Evolutionary conservation across 371 early-diverging fungal genomes (phyloP).

Genomic region (Rhizomucor miehei): DNA sequence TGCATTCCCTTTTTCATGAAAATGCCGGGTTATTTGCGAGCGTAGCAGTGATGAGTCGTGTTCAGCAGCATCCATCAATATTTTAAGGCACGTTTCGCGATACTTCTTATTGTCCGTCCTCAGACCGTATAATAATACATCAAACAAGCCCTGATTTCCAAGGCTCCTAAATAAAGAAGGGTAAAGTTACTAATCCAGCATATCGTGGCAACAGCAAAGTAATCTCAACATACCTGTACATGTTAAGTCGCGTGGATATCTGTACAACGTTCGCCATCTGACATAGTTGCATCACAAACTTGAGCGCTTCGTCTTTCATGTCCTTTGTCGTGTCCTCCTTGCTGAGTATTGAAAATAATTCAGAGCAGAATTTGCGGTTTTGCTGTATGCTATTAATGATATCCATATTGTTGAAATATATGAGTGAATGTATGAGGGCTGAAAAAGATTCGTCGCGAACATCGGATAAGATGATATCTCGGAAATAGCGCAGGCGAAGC

Average conservation of each 20-base stretch:
- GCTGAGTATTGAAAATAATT: slow-evolving; percentile 66
- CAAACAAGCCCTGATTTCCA: slow-evolving; percentile 73
- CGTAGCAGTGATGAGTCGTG: slow-evolving; percentile 77
- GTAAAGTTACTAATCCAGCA: too few species aligned
- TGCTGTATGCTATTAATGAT: slow-evolving; percentile 72
- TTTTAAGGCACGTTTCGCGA: slow-evolving; percentile 63
- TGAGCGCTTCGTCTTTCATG: slow-evolving; percentile 62
- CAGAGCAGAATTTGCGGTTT: slow-evolving; percentile 59
- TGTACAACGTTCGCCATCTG: slow-evolving; percentile 70
- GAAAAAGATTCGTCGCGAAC: slow-evolving; percentile 71
- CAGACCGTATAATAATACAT: slow-evolving; percentile 66
- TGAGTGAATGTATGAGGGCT: slow-evolving; percentile 65
- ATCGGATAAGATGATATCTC: slow-evolving; percentile 74
- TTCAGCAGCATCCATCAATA: slow-evolving; percentile 74
- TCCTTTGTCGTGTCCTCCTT: slow-evolving; percentile 32
- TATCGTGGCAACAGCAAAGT: too few species aligned
- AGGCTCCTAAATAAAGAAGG: slow-evolving; percentile 45
- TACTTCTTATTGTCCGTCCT: slow-evolving; percentile 45
- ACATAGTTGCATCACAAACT: slow-evolving; percentile 77
- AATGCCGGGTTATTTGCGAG: slow-evolving; percentile 64
- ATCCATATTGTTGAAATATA: slow-evolving; percentile 79
- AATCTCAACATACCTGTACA: slow-evolving; percentile 54
- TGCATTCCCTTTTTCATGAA: slow-evolving; percentile 24
- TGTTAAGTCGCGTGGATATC: slow-evolving; percentile 45
- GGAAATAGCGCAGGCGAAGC: slow-evolving; percentile 80